phyloP scores from a whole-genome alignment of 768 basidiomycete species.

The Candolleomyces efflorescens region DNA sequence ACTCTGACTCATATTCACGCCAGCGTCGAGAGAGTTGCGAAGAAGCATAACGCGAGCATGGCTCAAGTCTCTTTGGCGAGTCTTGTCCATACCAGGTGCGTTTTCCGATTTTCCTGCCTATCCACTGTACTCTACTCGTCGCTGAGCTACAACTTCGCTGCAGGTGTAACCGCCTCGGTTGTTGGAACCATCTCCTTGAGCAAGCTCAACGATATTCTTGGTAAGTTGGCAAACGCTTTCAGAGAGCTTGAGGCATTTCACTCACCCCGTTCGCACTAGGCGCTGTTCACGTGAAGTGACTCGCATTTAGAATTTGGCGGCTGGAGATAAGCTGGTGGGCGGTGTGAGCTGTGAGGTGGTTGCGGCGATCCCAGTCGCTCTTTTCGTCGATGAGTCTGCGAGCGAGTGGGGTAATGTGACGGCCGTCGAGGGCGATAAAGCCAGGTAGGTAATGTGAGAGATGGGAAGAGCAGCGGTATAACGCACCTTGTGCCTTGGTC shows the following conservation, averaged over 20 bases:
- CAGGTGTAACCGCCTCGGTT: constrained; percentile 53
- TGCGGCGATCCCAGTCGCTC: constrained; percentile 97
- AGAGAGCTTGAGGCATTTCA: no score
- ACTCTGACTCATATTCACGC: background rate
- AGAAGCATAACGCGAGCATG: constrained; percentile 49
- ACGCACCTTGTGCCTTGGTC: background rate
- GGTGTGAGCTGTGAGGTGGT: constrained; percentile 93
- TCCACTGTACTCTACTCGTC: no score
- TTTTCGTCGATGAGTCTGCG: constrained; percentile 85
- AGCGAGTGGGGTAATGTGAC: no score
- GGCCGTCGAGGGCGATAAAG: no score
- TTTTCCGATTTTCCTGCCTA: background rate
- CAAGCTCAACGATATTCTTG: constrained; percentile 49
- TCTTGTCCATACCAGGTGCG: constrained; percentile 35
- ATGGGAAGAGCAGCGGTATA: background rate
- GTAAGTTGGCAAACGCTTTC: constrained; percentile 15
- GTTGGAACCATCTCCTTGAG: constrained; percentile 50
- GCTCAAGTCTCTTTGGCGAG: constrained; percentile 54
- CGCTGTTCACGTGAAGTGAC: no score
- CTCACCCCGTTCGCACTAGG: no score
- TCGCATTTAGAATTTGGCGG: constrained; percentile 88
- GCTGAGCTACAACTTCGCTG: background rate
- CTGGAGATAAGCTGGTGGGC: constrained; percentile 82
- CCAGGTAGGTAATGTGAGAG: no score
- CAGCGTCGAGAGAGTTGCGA: constrained; percentile 54